Conservation (phyloP, 345 rosid genomes). For the Adansonia digitata region DNA sequence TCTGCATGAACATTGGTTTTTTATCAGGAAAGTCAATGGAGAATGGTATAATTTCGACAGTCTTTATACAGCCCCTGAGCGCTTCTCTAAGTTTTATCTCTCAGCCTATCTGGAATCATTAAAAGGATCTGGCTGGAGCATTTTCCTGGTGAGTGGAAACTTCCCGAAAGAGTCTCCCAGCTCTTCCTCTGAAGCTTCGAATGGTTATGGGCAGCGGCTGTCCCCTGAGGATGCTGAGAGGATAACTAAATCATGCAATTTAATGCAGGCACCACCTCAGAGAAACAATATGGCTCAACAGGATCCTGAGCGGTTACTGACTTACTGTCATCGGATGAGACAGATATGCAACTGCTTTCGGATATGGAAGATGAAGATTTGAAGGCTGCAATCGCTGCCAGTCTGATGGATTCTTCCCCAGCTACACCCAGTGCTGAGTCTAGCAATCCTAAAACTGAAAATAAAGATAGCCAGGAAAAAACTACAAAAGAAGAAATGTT, state of each 20-base stretch:
- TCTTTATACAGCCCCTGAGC: conserved; percentile 81
- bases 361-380: conserved; percentile 70
- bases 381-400: conserved; percentile 89
- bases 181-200: conserved; percentile 64
- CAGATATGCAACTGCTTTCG: conserved; percentile 33
- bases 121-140: conserved; percentile 89
- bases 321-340: conserved; percentile 31
- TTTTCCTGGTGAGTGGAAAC: conserved; percentile 84
- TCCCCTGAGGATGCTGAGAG: conserved; percentile 90
- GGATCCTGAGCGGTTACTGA: conserved; percentile 29
- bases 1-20: conserved; percentile 92
- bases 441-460: conserved; percentile 26
- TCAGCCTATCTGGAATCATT: conserved; percentile 82
- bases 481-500: conserved; percentile 18
- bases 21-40: conserved; percentile 76
- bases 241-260: conserved; percentile 55
- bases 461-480: conserved; percentile 24
- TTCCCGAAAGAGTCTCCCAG: conserved; percentile 80
- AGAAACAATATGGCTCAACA: conserved; percentile 29
- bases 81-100: conserved; percentile 83
- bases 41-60: conserved; percentile 98
- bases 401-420: conserved; percentile 63
- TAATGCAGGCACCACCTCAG: conserved; percentile 30
- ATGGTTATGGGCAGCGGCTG: conserved; percentile 84
- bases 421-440: conserved; percentile 31